A percentile compares a stretch with the other conserved stretches of the same genome.
phyloP scores from a whole-genome alignment of 306 rosid genomes.

The Vigna nakashimae region DNA sequence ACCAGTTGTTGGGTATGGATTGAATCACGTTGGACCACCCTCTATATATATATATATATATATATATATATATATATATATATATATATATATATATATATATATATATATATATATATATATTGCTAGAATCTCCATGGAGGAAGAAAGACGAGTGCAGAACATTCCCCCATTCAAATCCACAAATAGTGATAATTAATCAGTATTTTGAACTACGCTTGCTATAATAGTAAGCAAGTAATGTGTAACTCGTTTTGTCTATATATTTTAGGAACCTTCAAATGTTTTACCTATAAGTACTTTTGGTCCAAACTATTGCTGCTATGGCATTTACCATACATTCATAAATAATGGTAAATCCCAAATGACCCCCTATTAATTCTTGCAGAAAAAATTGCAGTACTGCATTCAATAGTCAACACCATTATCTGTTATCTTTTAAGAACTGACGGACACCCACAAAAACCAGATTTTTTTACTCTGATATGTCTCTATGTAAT shows the following conservation, averaged over 20 bases:
- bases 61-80: background rate
- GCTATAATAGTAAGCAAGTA: background rate
- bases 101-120: no score
- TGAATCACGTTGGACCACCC: slow-evolving; percentile 26
- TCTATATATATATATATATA: background rate
- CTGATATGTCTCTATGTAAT: background rate
- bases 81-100: background rate
- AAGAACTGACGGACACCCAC: background rate
- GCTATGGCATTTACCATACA: background rate
- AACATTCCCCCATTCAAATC: background rate
- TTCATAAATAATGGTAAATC: background rate
- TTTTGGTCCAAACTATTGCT: background rate
- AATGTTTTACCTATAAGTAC: background rate
- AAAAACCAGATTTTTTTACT: background rate
- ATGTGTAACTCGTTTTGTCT: background rate
- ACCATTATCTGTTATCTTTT: background rate
- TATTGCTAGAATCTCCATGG: background rate
- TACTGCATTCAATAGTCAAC: background rate
- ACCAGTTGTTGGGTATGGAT: background rate
- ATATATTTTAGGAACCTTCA: background rate
- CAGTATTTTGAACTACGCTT: background rate
- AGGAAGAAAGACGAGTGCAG: background rate
- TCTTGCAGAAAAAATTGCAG: background rate
- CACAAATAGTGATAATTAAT: background rate
- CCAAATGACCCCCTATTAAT: background rate